These are phyloP conservation scores for Bipolaris zeicola DNA, from an alignment of 2,329 filamentous ascomycete genomes.

Conservation along the genomic window DNA sequence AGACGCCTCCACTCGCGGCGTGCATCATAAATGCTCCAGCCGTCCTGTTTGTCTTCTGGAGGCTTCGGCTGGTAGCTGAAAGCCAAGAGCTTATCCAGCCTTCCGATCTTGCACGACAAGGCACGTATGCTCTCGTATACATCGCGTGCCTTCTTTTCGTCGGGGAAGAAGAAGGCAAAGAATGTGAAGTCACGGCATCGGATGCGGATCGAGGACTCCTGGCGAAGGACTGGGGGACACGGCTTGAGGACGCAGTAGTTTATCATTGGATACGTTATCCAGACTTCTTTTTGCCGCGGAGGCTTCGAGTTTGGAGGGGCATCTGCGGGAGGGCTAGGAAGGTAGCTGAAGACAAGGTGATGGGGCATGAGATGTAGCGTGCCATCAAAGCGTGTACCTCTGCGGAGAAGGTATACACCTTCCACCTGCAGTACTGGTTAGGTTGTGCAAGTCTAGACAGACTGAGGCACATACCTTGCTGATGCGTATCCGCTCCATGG, in stretches of 20 bases:
- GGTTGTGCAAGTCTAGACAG: background rate
- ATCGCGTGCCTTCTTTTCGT: slow-evolving; percentile 76
- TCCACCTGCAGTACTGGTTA: slow-evolving; percentile 56
- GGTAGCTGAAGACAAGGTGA: slow-evolving; percentile 68
- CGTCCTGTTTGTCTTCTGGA: slow-evolving; percentile 74
- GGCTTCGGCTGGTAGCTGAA: slow-evolving; percentile 81
- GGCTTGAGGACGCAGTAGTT: slow-evolving; percentile 78
- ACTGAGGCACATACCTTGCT: slow-evolving; percentile 47
- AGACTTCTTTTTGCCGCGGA: slow-evolving; percentile 70
- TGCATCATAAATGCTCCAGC: slow-evolving; percentile 85
- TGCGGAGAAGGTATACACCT: slow-evolving; percentile 64
- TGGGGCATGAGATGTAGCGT: slow-evolving; percentile 67
- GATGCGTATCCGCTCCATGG: slow-evolving; percentile 55
- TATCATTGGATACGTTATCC: slow-evolving; percentile 95
- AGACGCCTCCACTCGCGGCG: slow-evolving; percentile 84
- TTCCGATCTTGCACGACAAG: slow-evolving; percentile 80
- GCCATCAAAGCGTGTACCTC: slow-evolving; percentile 62
- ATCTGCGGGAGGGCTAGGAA: slow-evolving; percentile 49
- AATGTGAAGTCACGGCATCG: slow-evolving; percentile 93
- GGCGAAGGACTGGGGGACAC: slow-evolving; percentile 69
- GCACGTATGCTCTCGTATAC: slow-evolving; percentile 85
- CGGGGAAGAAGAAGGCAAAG: slow-evolving; percentile 84
- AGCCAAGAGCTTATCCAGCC: slow-evolving; percentile 87
- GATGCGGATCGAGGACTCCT: slow-evolving; percentile 81
- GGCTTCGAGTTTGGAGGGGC: slow-evolving; percentile 48